A percentile compares a stretch with the other conserved stretches of the same genome.
These are phyloP conservation scores for Piromyces finnis DNA, from an alignment of 192 early-diverging fungal species.

Conservation along the genomic window DNA sequence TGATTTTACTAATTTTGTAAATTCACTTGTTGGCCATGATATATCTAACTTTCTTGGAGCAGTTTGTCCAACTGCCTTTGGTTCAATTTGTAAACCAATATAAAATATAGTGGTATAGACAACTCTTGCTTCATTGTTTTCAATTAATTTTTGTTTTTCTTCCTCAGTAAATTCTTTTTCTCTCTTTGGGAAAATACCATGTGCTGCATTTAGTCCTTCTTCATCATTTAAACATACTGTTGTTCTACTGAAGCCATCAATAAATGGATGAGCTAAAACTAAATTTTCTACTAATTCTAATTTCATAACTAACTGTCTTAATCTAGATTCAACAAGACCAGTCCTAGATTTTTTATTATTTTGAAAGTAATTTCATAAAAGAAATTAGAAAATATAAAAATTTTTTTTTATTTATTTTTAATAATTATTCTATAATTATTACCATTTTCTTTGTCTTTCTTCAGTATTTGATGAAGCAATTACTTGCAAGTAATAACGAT, in stretches of 20 bases:
- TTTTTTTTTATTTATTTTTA: neutral
- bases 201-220: slow-evolving; percentile 44
- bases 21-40: slow-evolving; percentile 63
- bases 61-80: slow-evolving; percentile 21
- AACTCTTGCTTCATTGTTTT: slow-evolving; percentile 3
- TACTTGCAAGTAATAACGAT: slow-evolving; percentile 79
- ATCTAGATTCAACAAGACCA: slow-evolving; percentile 77
- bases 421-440: neutral
- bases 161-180: neutral
- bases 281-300: slow-evolving; percentile 63
- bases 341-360: slow-evolving; percentile 18
- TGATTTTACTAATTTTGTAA: slow-evolving; percentile 56
- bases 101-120: slow-evolving; percentile 75
- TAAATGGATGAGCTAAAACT: slow-evolving; percentile 66
- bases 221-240: slow-evolving; percentile 38
- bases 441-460: slow-evolving; percentile 62
- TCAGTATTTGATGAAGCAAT: slow-evolving; percentile 55
- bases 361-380: too few relatives aligned
- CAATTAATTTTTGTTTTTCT: neutral
- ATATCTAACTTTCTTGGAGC: slow-evolving; percentile 56
- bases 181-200: slow-evolving; percentile 33
- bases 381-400: neutral
- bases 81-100: slow-evolving; percentile 58
- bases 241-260: slow-evolving; percentile 64
- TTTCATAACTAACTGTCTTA: slow-evolving; percentile 69